These are phyloP conservation scores for Cystobasidium pallidum DNA, from an alignment of 1,284 basidiomycete genomes.

Conservation along the genomic window DNA sequence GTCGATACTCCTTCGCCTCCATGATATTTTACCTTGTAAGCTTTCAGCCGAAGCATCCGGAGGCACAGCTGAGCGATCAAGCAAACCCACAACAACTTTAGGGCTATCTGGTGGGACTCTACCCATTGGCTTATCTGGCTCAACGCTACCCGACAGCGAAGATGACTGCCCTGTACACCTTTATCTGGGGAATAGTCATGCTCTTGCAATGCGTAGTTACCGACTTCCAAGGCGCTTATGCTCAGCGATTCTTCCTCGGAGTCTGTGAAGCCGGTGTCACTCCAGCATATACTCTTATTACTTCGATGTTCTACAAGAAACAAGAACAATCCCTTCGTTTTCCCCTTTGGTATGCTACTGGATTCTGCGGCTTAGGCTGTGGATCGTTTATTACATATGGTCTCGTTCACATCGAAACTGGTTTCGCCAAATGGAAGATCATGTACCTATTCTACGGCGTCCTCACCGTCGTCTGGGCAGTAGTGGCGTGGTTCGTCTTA, in stretches of 20 bases:
- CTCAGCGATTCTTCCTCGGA: slow-evolving; percentile 34
- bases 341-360: slow-evolving; percentile 25
- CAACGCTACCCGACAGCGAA: slow-evolving; percentile 32
- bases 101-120: slow-evolving; percentile 27
- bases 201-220: slow-evolving; percentile 4
- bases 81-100: no score
- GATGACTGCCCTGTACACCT: slow-evolving; percentile 17
- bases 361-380: slow-evolving; percentile 19
- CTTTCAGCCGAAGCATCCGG: no score
- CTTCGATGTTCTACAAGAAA: slow-evolving; percentile 38
- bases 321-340: slow-evolving; percentile 27
- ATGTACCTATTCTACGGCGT: slow-evolving; percentile 25
- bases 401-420: slow-evolving; percentile 21
- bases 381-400: slow-evolving; percentile 14
- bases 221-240: slow-evolving; percentile 31
- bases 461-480: slow-evolving; percentile 26
- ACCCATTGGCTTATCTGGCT: slow-evolving; percentile 22
- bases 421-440: slow-evolving; percentile 34
- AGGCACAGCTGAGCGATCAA: no score
- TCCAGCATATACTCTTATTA: slow-evolving; percentile 25
- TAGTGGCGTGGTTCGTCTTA: slow-evolving; percentile 17
- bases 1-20: slow-evolving; percentile 16
- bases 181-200: slow-evolving; percentile 29
- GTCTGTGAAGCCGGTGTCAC: slow-evolving; percentile 19
- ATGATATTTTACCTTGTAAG: slow-evolving; percentile 28